Evolutionary conservation across 352 stramenopile genomes (phyloP).

Genomic region (Globisporangium lucens): DNA sequence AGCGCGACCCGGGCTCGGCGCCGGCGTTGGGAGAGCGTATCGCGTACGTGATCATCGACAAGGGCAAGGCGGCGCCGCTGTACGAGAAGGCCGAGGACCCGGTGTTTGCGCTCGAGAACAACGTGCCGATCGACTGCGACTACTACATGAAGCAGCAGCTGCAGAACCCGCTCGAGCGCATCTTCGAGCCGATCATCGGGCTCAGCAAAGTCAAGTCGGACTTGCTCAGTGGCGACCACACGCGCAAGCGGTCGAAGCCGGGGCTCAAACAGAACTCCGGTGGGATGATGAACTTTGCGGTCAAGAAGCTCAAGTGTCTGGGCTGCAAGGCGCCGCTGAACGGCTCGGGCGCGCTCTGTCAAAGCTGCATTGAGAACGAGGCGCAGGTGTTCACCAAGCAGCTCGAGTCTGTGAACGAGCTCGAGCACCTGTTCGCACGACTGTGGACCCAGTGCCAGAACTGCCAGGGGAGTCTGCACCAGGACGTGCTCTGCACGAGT

Average conservation of each 20-base stretch:
- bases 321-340: slow-evolving; percentile 95
- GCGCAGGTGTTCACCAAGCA: slow-evolving; percentile 95
- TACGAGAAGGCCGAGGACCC: slow-evolving; percentile 99
- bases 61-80: slow-evolving; percentile 92
- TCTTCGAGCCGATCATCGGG: slow-evolving; percentile 98
- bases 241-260: slow-evolving; percentile 96
- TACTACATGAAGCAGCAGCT: slow-evolving; percentile 99
- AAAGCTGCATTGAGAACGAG: slow-evolving; percentile 92
- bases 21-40: slow-evolving; percentile 98
- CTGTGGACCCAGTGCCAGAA: slow-evolving; percentile 99
- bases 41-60: slow-evolving; percentile 99
- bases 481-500: slow-evolving; percentile 94
- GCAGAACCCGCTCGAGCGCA: slow-evolving; percentile 96
- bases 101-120: slow-evolving; percentile 99
- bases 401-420: slow-evolving; percentile 89
- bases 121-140: slow-evolving; percentile 97
- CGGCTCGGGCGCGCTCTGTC: slow-evolving; percentile 90
- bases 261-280: slow-evolving; percentile 94
- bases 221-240: slow-evolving; percentile 97
- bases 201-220: slow-evolving; percentile 89
- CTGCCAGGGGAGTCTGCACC: slow-evolving; percentile 97
- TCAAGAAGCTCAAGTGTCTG: slow-evolving; percentile 97
- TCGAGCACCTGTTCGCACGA: slow-evolving; percentile 92
- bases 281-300: slow-evolving; percentile 99
- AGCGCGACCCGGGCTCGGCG: slow-evolving; percentile 96